Conservation (phyloP, 192 early-diverging fungal genomes). For the Fimicolochytrium jonesii region DNA sequence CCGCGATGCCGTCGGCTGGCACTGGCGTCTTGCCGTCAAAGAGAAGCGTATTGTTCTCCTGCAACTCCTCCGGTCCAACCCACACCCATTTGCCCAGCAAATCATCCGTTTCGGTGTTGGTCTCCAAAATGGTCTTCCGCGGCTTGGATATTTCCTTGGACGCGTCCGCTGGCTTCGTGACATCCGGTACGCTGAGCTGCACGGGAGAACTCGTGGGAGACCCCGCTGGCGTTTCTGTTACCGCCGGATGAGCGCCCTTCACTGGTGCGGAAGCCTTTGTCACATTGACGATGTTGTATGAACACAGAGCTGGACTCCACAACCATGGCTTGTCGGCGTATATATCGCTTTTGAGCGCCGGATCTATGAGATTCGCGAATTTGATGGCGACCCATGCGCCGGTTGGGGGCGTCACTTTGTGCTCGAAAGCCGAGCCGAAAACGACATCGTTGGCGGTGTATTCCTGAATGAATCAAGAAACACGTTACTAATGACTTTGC, state of each 20-base stretch:
- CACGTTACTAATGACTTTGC: too few relatives aligned
- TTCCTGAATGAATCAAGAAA: too few relatives aligned
- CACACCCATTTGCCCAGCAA: constrained; percentile 37
- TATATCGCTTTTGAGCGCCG: constrained; percentile 66
- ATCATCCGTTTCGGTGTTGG: constrained; percentile 13
- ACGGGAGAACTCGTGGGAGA: neutral
- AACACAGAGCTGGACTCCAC: constrained; percentile 62
- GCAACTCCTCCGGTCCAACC: constrained; percentile 27
- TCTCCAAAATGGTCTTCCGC: constrained; percentile 4
- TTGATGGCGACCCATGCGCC: constrained; percentile 68
- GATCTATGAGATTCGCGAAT: constrained; percentile 73
- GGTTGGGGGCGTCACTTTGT: constrained; percentile 61
- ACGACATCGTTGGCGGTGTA: constrained; percentile 62
- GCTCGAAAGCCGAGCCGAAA: constrained; percentile 75
- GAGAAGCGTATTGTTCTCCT: constrained; percentile 36
- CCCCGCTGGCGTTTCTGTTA: neutral
- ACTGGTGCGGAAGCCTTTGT: constrained; percentile 28
- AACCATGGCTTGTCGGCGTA: constrained; percentile 70
- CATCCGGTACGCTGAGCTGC: constrained; percentile 11
- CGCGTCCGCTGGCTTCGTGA: neutral
- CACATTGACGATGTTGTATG: constrained; percentile 70
- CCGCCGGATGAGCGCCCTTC: constrained; percentile 14
- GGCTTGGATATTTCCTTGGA: constrained; percentile 10
- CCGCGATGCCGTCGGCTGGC: constrained; percentile 35
- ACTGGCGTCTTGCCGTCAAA: constrained; percentile 28